Evolutionary conservation across 345 rosid species (phyloP).

Genomic region (Euphorbia lathyris): DNA sequence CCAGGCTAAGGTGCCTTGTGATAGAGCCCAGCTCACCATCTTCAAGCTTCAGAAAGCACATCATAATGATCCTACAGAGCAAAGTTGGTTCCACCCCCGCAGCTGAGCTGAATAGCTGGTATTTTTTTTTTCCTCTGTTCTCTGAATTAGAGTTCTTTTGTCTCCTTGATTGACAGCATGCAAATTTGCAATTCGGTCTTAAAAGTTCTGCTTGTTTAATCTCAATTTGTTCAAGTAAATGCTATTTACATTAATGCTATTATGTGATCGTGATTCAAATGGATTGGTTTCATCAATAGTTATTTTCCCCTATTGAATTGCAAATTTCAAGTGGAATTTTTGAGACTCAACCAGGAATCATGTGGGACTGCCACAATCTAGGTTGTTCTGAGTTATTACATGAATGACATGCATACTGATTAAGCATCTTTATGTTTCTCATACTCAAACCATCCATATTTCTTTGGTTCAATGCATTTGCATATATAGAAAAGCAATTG

Average conservation of each 20-base stretch:
- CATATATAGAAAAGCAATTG: too few species aligned
- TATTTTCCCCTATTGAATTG: background rate
- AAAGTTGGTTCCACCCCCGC: background rate
- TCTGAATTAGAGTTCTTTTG: background rate
- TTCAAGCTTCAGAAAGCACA: background rate
- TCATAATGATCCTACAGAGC: background rate
- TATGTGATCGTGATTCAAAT: background rate
- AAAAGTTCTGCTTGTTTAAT: background rate
- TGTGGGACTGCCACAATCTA: background rate
- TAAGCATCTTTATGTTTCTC: too few species aligned
- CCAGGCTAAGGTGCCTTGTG: background rate
- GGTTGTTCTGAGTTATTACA: background rate
- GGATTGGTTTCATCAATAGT: background rate
- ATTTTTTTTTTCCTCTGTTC: background rate
- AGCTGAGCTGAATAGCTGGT: background rate
- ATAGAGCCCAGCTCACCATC: background rate
- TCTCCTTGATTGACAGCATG: background rate
- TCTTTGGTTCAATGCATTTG: too few species aligned
- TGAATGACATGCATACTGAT: too few species aligned
- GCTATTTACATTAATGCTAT: background rate
- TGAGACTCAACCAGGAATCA: background rate
- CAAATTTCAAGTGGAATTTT: background rate
- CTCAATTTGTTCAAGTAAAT: background rate
- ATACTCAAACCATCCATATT: too few species aligned
- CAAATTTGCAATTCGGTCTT: background rate